Conservation (phyloP, 1,284 basidiomycete genomes). For the Cerioporus squamosus region DNA sequence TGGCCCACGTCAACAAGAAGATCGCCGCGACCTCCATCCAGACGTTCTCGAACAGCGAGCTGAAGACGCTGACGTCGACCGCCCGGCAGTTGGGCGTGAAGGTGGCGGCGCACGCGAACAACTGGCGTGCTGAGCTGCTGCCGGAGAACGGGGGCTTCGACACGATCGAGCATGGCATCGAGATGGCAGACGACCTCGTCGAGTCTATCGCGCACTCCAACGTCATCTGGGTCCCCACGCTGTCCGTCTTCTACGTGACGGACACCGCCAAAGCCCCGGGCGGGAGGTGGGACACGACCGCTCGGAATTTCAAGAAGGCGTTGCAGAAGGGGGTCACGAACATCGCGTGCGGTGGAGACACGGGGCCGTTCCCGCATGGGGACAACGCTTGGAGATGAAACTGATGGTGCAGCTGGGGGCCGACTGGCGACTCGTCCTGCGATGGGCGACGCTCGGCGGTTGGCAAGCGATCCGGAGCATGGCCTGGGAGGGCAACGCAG, state of each 20-base stretch:
- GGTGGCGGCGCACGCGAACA: slow-evolving; percentile 62
- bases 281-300: slow-evolving; percentile 44
- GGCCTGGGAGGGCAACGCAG: slow-evolving; percentile 51
- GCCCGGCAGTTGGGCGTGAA: slow-evolving; percentile 59
- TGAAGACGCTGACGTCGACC: slow-evolving; percentile 54
- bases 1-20: slow-evolving; percentile 44
- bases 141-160: slow-evolving; percentile 46
- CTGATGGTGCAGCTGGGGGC: slow-evolving; percentile 64
- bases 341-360: slow-evolving; percentile 67
- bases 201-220: slow-evolving; percentile 4
- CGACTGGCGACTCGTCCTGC: slow-evolving; percentile 53
- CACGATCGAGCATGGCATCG: slow-evolving; percentile 53
- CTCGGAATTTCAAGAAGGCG: slow-evolving; percentile 49
- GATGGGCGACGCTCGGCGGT: slow-evolving; percentile 64
- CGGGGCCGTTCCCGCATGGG: slow-evolving; percentile 65
- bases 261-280: slow-evolving; percentile 23
- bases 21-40: slow-evolving; percentile 38
- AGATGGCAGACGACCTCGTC: slow-evolving; percentile 37
- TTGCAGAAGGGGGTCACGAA: slow-evolving; percentile 46
- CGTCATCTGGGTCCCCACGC: slow-evolving; percentile 63
- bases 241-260: slow-evolving; percentile 51
- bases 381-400: slow-evolving; percentile 65
- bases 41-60: slow-evolving; percentile 53
- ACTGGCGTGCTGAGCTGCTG: slow-evolving; percentile 40
- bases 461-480: slow-evolving; percentile 59